phyloP scores from a whole-genome alignment of 495 filamentous ascomycete genomes.

The Penicillium mononematosum region DNA sequence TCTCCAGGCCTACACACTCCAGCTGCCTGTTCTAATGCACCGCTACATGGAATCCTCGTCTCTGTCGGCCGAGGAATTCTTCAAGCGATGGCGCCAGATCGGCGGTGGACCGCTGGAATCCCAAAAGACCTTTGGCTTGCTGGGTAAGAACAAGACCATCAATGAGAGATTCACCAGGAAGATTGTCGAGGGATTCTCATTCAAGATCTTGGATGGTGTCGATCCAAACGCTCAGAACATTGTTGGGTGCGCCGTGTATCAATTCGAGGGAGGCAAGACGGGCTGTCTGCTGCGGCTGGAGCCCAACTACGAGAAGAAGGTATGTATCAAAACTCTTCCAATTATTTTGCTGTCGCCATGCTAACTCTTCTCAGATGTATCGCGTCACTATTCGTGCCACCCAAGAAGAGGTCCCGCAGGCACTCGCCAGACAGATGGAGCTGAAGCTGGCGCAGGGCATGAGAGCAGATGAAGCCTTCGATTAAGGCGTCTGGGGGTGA shows the following conservation, averaged over 20 bases:
- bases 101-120: constrained; percentile 82
- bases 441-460: constrained; percentile 65
- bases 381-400: constrained; percentile 93
- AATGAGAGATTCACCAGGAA: constrained; percentile 58
- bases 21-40: constrained; percentile 83
- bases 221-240: constrained; percentile 92
- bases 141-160: constrained; percentile 50
- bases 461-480: constrained; percentile 3
- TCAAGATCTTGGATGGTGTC: constrained; percentile 80
- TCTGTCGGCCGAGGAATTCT: constrained; percentile 86
- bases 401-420: constrained; percentile 79
- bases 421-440: constrained; percentile 82
- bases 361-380: constrained; percentile 67
- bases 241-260: constrained; percentile 91
- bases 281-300: constrained; percentile 92
- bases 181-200: constrained; percentile 76
- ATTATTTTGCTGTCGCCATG: neutral
- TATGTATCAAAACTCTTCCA: constrained; percentile 35
- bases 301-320: constrained; percentile 88
- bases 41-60: constrained; percentile 95
- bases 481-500: constrained; percentile 11
- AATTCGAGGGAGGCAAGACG: constrained; percentile 79
- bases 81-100: constrained; percentile 98
- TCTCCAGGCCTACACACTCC: constrained; percentile 87
- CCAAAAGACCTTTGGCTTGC: constrained; percentile 76